phyloP scores from a whole-genome alignment of 345 rosid species.

The Rhodamnia argentea region DNA sequence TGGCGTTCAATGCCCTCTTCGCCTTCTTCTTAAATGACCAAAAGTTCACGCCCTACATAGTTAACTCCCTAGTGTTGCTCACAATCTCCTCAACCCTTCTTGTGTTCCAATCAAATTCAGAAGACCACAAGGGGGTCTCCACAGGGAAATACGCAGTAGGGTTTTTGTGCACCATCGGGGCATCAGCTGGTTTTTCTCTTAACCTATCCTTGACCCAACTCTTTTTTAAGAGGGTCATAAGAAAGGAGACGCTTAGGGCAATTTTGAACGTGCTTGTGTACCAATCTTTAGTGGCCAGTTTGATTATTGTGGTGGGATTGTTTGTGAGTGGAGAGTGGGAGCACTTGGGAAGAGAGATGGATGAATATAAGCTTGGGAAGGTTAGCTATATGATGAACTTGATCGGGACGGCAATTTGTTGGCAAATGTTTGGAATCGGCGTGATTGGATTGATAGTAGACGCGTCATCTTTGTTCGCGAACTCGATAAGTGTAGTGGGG shows the following conservation, averaged over 20 bases:
- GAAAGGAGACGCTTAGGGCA: conserved; percentile 5
- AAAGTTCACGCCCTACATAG: conserved; percentile 29
- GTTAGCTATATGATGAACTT: conserved; percentile 21
- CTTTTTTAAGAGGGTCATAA: conserved; percentile 12
- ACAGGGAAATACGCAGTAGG: conserved; percentile 17
- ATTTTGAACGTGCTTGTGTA: conserved; percentile 27
- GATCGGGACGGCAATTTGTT: conserved; percentile 15
- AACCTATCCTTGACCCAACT: conserved; percentile 14
- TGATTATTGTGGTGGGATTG: conserved; percentile 10
- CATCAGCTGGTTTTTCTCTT: conserved; percentile 20
- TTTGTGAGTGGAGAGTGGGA: conserved; percentile 37
- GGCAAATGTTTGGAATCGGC: conserved; percentile 27
- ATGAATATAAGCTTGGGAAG: conserved; percentile 20
- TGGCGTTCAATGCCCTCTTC: conserved; percentile 35
- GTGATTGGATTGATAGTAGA: conserved; percentile 24
- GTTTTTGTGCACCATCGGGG: conserved; percentile 23
- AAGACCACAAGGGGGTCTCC: background rate
- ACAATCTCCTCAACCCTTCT: conserved; percentile 32
- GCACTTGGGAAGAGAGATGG: conserved; percentile 14
- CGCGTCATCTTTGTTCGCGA: conserved; percentile 31
- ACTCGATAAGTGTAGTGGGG: conserved; percentile 13
- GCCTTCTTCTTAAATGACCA: conserved; percentile 27
- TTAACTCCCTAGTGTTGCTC: conserved; percentile 30
- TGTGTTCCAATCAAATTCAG: conserved; percentile 12
- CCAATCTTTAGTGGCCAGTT: conserved; percentile 9